A percentile compares a stretch with the other conserved stretches of the same genome.
Conservation (phyloP, 2,329 filamentous ascomycete species). For the Arachnopeziza araneosa region DNA sequence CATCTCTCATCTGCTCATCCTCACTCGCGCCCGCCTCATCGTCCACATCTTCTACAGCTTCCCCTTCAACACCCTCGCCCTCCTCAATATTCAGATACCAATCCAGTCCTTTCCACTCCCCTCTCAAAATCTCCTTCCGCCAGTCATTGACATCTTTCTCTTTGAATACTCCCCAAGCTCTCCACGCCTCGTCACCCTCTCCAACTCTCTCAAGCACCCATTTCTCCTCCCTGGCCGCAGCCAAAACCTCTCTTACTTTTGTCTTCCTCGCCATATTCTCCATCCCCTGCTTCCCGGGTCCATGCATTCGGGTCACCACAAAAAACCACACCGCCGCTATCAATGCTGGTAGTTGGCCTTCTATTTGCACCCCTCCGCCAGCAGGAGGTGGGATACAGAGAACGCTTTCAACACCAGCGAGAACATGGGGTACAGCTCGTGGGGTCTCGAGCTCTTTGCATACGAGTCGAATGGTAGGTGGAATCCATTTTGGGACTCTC, state of each 20-base stretch:
- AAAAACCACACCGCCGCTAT: constrained; percentile 57
- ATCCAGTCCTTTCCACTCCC: constrained; percentile 43
- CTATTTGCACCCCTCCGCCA: constrained; percentile 2
- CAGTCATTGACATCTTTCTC: constrained; percentile 56
- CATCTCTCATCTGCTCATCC: constrained; percentile 22
- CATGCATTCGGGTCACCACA: constrained; percentile 46
- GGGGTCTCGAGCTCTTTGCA: constrained; percentile 56
- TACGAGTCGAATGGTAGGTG: constrained; percentile 60
- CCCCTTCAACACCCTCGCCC: constrained; percentile 27
- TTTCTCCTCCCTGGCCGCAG: constrained; percentile 34
- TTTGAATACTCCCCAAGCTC: constrained; percentile 44
- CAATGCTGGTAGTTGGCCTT: constrained; percentile 46
- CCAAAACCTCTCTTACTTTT: constrained; percentile 41
- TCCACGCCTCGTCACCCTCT: constrained; percentile 41
- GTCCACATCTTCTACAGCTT: constrained; percentile 26
- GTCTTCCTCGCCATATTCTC: constrained; percentile 43
- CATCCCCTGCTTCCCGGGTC: constrained; percentile 30
- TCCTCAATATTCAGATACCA: constrained; percentile 55
- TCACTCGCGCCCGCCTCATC: constrained; percentile 31
- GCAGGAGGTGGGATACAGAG: constrained; percentile 30
- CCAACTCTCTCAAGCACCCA: constrained; percentile 40
- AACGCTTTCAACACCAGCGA: constrained; percentile 61
- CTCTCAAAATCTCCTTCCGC: constrained; percentile 47
- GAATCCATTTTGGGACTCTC: constrained; percentile 58
- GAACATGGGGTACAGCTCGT: constrained; percentile 63